Evolutionary conservation across 345 rosid species (phyloP).

Genomic region (Salix udensis): DNA sequence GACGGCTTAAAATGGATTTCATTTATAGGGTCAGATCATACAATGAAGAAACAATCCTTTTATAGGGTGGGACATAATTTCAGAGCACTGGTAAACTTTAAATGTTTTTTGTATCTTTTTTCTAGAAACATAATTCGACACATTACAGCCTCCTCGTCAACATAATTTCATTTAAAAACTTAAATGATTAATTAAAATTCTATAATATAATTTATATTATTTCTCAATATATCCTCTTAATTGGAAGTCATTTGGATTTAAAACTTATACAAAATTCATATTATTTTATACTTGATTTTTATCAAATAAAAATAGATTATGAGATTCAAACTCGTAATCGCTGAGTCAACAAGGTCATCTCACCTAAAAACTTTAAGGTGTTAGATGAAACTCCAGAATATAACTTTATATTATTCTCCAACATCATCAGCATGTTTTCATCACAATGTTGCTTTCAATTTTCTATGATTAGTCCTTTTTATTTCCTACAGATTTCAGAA

Average conservation of each 20-base stretch:
- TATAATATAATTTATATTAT: no score
- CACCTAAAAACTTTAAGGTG: accelerated
- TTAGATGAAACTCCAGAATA: accelerated
- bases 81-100: not conserved
- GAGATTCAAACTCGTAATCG: no score
- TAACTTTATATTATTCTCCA: no score
- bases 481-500: not conserved
- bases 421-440: not conserved
- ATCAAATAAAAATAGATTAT: accelerated
- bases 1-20: no score
- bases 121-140: not conserved
- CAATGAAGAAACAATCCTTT: not conserved
- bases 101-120: not conserved
- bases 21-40: not conserved
- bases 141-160: not conserved
- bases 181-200: accelerated
- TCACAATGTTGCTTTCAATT: constrained; percentile 1
- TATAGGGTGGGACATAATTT: not conserved
- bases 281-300: no score
- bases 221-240: no score
- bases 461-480: not conserved
- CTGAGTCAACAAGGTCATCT: no score
- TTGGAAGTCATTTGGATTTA: no score
- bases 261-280: no score
- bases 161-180: not conserved